Evolutionary conservation across 2,329 filamentous ascomycete species (phyloP), one percentile per base, ranked within the genome.

Genomic region (Rhynchosporium agropyri): DNA sequence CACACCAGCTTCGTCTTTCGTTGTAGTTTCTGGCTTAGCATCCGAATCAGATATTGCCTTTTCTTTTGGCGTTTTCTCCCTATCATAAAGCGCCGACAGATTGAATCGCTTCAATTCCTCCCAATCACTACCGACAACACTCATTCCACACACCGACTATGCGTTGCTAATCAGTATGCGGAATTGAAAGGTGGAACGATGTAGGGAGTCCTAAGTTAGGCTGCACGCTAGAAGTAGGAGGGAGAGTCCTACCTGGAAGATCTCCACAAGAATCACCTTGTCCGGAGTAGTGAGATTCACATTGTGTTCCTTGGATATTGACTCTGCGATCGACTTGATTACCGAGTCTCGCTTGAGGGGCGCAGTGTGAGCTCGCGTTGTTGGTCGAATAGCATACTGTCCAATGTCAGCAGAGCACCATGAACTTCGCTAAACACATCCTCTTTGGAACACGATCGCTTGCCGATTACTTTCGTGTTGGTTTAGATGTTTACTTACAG

Each of bases 351-450:
- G 84, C 69, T 84, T 88, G 65, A 94, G 80, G 3, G 81, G 81
- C 68, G 81, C 87, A 28, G 54, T 63, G 76, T 93, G 88, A 71
- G 90, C 91, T 61, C 91, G 86, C 65, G 91, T 85, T 13, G 85
- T 89, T n/a, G 89, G 85, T 50, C 91, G 86, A 69, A 96, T 93
- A n/a, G 90, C 91, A 76, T 92, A 95, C 90, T 94, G 65, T 38
- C 42, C 33, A 49, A 40, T 31, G 51, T 66, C 36, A 65, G 56
- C 29, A 13, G 56, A 28, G 28, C 33, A 38, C 38, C 49, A 46
- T 5, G 3, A 28, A 10, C 3, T 4, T 63, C 63, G 60, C 53
- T 33, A 58, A 61, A 29, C 43, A 53, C 51, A 49, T 50, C 63
- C 53, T 15, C 38, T 61, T 59, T 7, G 28, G 54, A 57, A 15